A percentile compares a stretch with the other conserved stretches of the same genome.
phyloP scores from a whole-genome alignment of 345 rosid genomes.

The Anastatica hierochuntica region DNA sequence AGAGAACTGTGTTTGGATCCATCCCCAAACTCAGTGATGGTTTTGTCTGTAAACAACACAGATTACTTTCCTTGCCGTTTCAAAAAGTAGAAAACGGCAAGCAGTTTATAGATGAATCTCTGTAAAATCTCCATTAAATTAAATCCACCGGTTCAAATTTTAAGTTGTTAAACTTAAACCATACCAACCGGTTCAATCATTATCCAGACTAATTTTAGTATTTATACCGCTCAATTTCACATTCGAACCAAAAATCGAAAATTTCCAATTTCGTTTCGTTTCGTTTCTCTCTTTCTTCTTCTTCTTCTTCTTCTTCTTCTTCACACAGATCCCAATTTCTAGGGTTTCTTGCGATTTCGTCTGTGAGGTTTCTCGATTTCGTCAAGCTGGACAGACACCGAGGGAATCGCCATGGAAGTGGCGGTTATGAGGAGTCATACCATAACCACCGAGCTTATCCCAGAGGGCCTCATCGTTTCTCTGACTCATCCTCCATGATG shows the following conservation, averaged over 20 bases:
- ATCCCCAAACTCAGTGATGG: too few species aligned
- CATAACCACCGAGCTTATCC: constrained; percentile 26
- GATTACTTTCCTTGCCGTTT: too few species aligned
- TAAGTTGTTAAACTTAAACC: too few species aligned
- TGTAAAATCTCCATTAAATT: too few species aligned
- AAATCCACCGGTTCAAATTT: too few species aligned
- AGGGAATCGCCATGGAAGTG: constrained; percentile 51
- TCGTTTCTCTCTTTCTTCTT: not conserved
- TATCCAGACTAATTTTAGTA: not conserved
- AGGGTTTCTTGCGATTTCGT: constrained; percentile 26
- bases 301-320: not conserved
- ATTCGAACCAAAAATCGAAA: not conserved
- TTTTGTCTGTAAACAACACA: too few species aligned
- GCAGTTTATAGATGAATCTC: too few species aligned
- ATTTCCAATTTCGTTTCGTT: not conserved
- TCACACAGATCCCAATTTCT: constrained; percentile 9
- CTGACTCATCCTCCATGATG: constrained; percentile 32
- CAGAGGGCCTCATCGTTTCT: constrained; percentile 41
- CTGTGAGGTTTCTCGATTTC: too few species aligned
- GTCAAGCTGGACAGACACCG: constrained; percentile 71
- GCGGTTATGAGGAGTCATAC: constrained; percentile 31
- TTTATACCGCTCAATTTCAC: not conserved
- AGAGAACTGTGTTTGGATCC: too few species aligned
- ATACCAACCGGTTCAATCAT: too few species aligned
- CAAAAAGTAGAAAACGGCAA: too few species aligned